Percentiles rank a stretch among this genome's conserved stretches.
These are phyloP conservation scores for Dothistroma septosporum DNA, from an alignment of 2,329 filamentous ascomycete species.

Conservation along the genomic window DNA sequence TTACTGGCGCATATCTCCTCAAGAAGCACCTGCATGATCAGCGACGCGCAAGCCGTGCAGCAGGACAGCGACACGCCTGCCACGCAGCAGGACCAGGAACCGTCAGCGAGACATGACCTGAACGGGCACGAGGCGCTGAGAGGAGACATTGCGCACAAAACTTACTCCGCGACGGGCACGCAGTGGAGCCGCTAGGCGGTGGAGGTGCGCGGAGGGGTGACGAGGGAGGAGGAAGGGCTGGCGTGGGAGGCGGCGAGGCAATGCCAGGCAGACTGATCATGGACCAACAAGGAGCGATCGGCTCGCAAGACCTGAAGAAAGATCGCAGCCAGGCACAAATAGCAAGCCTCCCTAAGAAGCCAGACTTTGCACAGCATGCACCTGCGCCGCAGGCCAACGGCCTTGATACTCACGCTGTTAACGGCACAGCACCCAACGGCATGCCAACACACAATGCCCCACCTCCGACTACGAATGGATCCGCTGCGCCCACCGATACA, in stretches of 20 bases:
- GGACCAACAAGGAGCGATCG: slow-evolving; percentile 42
- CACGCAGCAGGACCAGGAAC: background rate
- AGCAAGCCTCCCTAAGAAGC: slow-evolving; percentile 18
- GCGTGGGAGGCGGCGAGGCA: slow-evolving; percentile 21
- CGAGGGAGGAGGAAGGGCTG: slow-evolving; percentile 13
- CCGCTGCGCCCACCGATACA: slow-evolving; percentile 3
- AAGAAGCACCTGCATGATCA: background rate
- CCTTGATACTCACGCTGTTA: slow-evolving; percentile 1
- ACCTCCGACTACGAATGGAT: slow-evolving; percentile 17
- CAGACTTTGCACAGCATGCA: slow-evolving; percentile 17
- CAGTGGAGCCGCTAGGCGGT: slow-evolving; percentile 17
- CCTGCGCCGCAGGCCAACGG: slow-evolving; percentile 11
- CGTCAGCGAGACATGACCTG: slow-evolving; percentile 22
- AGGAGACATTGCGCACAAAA: slow-evolving; percentile 28
- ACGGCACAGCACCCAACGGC: slow-evolving; percentile 19
- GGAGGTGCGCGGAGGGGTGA: slow-evolving; percentile 19
- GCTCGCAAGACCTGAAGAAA: slow-evolving; percentile 35
- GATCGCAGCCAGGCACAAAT: slow-evolving; percentile 28
- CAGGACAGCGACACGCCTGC: background rate
- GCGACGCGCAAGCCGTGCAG: background rate
- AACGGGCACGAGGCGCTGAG: slow-evolving; percentile 8
- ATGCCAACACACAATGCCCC: slow-evolving; percentile 8
- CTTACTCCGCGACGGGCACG: slow-evolving; percentile 14
- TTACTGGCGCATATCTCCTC: background rate
- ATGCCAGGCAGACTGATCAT: slow-evolving; percentile 50